A percentile compares a stretch with the other conserved stretches of the same genome.
These are phyloP conservation scores for Areca catechu DNA, from an alignment of 176 grass and related monocot species.

Conservation along the genomic window DNA sequence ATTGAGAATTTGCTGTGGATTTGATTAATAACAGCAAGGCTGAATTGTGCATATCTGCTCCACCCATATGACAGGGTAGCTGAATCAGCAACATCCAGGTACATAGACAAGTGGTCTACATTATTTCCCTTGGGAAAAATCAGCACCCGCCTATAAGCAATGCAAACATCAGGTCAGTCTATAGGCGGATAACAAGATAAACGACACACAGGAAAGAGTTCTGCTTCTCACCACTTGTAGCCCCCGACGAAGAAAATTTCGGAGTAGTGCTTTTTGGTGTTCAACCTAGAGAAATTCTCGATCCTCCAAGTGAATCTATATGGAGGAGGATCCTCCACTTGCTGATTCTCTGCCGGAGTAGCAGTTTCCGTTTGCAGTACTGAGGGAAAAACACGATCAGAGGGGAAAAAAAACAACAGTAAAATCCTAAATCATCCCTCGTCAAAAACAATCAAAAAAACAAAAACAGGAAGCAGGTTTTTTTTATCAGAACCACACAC, in stretches of 20 bases:
- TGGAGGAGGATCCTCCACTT: conserved; percentile 36
- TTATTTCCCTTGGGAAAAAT: conserved; percentile 62
- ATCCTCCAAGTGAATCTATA: conserved; percentile 57
- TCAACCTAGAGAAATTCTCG: conserved; percentile 29
- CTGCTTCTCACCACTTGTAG: conserved; percentile 44
- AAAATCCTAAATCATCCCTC: conserved; percentile 1
- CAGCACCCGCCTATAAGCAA: conserved; percentile 50
- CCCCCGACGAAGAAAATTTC: conserved; percentile 46
- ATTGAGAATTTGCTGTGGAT: conserved; percentile 31
- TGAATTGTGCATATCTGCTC: conserved; percentile 60
- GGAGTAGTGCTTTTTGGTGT: conserved; percentile 36
- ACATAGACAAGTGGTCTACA: conserved; percentile 50
- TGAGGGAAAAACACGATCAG: conserved; percentile 8
- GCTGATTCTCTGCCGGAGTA: conserved; percentile 27
- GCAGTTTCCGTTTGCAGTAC: conserved; percentile 24
- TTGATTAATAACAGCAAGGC: conserved; percentile 58
- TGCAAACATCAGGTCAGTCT: not conserved
- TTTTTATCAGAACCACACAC: conserved; percentile 4
- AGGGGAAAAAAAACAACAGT: not conserved
- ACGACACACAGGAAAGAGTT: not conserved
- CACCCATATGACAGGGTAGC: conserved; percentile 38
- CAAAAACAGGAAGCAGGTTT: not conserved
- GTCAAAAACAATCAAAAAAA: no score
- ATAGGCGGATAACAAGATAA: not conserved
- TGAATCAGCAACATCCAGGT: conserved; percentile 62